These are phyloP conservation scores for Leccinum subspadiceum DNA, from an alignment of 1,284 basidiomycete species.

Conservation along the genomic window DNA sequence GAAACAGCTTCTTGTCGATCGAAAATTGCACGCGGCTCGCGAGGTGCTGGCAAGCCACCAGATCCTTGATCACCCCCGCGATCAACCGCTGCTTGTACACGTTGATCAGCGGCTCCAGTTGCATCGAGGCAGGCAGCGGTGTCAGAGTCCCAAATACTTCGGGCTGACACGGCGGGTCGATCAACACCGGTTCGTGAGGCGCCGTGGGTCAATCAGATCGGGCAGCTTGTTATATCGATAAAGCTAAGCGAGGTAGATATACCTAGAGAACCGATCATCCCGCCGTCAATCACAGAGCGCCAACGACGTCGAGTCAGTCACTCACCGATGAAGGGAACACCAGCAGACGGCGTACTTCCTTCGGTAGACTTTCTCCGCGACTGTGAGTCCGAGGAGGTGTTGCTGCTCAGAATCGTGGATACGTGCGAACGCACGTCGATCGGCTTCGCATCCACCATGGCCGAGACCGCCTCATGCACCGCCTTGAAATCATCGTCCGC, in stretches of 20 bases:
- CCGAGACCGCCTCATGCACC: constrained; percentile 64
- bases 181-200: too few relatives aligned
- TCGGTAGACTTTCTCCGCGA: constrained; percentile 46
- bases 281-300: neutral
- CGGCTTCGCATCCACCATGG: constrained; percentile 60
- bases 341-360: constrained; percentile 47
- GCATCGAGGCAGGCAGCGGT: constrained; percentile 28
- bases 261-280: constrained; percentile 44
- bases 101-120: too few relatives aligned
- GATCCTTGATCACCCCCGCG: too few relatives aligned
- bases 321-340: constrained; percentile 79
- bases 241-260: constrained; percentile 47
- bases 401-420: constrained; percentile 47
- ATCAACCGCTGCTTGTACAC: too few relatives aligned
- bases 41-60: constrained; percentile 58
- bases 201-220: too few relatives aligned
- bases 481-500: constrained; percentile 69
- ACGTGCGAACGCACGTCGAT: constrained; percentile 45
- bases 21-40: constrained; percentile 69
- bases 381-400: constrained; percentile 36
- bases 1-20: constrained; percentile 71
- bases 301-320: constrained; percentile 3
- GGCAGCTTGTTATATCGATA: too few relatives aligned
- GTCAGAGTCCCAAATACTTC: too few relatives aligned
- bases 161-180: too few relatives aligned